phyloP scores from a whole-genome alignment of 2,329 filamentous ascomycete genomes.

The Metarhizium humberi region DNA sequence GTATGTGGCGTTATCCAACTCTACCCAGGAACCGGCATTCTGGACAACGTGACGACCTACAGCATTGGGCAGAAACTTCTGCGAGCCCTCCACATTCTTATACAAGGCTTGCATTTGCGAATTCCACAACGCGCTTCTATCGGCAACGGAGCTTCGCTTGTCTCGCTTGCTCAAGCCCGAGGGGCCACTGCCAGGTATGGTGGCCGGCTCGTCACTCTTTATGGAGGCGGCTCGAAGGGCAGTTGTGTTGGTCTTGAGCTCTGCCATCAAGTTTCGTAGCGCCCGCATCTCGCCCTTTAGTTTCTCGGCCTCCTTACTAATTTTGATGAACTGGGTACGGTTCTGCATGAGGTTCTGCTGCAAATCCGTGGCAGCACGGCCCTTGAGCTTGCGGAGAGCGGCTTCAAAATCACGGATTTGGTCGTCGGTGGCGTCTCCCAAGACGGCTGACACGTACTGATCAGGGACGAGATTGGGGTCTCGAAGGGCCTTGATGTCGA shows the following conservation, averaged over 20 bases:
- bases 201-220: slow-evolving; percentile 36
- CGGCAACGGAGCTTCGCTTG: slow-evolving; percentile 81
- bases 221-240: slow-evolving; percentile 53
- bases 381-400: slow-evolving; percentile 66
- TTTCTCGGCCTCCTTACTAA: slow-evolving; percentile 97
- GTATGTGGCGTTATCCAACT: slow-evolving; percentile 95
- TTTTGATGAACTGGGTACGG: slow-evolving; percentile 96
- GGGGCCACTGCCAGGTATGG: slow-evolving; percentile 41
- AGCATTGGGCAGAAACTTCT: slow-evolving; percentile 88
- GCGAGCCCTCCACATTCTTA: slow-evolving; percentile 95
- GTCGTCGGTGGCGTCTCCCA: slow-evolving; percentile 78
- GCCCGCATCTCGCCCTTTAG: slow-evolving; percentile 93
- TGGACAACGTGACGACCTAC: slow-evolving; percentile 89
- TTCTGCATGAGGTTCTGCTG: slow-evolving; percentile 97
- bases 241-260: slow-evolving; percentile 71
- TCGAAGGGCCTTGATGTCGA: slow-evolving; percentile 69
- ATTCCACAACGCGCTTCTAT: slow-evolving; percentile 58
- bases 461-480: slow-evolving; percentile 74
- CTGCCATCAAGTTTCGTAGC: slow-evolving; percentile 81
- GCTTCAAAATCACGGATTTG: slow-evolving; percentile 78
- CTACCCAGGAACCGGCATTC: slow-evolving; percentile 89
- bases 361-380: slow-evolving; percentile 69
- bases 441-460: slow-evolving; percentile 63
- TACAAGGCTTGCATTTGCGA: slow-evolving; percentile 69
- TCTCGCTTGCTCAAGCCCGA: slow-evolving; percentile 56